Evolutionary conservation across 108 stramenopile species (phyloP).

Genomic region (Stephanodiscus triporus): DNA sequence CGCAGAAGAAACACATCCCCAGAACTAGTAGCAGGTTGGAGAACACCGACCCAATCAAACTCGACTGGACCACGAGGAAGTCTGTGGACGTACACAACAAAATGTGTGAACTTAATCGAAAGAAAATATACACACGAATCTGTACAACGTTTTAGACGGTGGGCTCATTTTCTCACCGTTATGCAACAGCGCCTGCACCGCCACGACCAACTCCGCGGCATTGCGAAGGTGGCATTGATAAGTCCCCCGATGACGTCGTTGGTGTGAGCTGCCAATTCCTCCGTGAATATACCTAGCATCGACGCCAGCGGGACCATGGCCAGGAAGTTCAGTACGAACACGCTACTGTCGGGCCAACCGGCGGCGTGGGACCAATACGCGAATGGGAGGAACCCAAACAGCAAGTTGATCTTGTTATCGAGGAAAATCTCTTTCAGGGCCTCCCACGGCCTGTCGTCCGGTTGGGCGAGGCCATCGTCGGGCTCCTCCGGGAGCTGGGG

Average conservation of each 20-base stretch:
- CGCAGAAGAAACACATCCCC: constrained; percentile 96
- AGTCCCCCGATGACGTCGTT: constrained; percentile 95
- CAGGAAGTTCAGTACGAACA: constrained; percentile 92
- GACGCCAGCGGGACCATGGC: constrained; percentile 93
- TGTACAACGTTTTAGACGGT: not conserved
- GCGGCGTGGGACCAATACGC: constrained; percentile 56
- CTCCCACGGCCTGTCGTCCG: constrained; percentile 22
- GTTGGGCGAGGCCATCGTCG: not conserved
- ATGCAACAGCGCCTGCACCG: constrained; percentile 79
- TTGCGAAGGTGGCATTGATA: constrained; percentile 98
- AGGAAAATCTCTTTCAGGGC: constrained; percentile 52
- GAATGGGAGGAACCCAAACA: constrained; percentile 72
- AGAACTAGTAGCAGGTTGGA: constrained; percentile 93
- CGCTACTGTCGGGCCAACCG: constrained; percentile 61
- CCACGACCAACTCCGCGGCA: constrained; percentile 92
- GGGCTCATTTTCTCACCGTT: constrained; percentile 17
- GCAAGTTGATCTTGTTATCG: constrained; percentile 69
- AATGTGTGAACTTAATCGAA: not conserved
- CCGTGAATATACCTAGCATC: constrained; percentile 95
- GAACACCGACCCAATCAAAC: constrained; percentile 95
- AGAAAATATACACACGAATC: not conserved
- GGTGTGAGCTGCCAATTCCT: constrained; percentile 95
- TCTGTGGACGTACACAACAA: constrained; percentile 24
- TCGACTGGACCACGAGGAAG: constrained; percentile 93
- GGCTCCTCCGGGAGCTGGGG: not conserved